phyloP scores from a whole-genome alignment of 345 rosid genomes.

The Raphanus raphanistrum region DNA sequence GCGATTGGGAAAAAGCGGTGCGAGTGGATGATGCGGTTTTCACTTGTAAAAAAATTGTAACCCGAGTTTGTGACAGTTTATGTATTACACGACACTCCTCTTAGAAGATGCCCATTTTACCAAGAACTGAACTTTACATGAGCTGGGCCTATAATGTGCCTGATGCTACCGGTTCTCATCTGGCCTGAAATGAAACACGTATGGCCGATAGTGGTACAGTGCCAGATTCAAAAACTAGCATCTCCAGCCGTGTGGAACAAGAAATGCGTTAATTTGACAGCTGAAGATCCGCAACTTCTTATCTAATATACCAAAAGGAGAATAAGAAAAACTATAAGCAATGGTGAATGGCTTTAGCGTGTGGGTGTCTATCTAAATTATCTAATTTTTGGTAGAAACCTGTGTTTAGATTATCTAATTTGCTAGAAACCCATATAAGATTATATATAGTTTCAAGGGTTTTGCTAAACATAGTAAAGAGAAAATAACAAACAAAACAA shows the following conservation, averaged over 20 bases:
- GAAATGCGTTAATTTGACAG: constrained; percentile 28
- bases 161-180: neutral
- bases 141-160: neutral
- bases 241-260: constrained; percentile 34
- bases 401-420: neutral
- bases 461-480: neutral
- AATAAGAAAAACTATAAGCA: neutral
- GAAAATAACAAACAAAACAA: neutral
- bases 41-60: constrained; percentile 18
- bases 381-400: constrained; percentile 12
- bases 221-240: constrained; percentile 24
- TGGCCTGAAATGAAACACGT: neutral
- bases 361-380: constrained; percentile 26
- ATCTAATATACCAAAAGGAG: constrained; percentile 8
- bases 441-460: neutral
- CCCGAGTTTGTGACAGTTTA: constrained; percentile 6
- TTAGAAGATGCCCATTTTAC: neutral
- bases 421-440: neutral
- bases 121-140: neutral
- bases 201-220: neutral
- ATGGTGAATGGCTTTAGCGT: constrained; percentile 25
- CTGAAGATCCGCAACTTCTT: neutral
- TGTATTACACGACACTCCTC: constrained; percentile 3
- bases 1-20: constrained; percentile 17
- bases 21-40: constrained; percentile 1